Evolutionary conservation across 495 filamentous ascomycete genomes (phyloP).

Genomic region (Tuber brumale): DNA sequence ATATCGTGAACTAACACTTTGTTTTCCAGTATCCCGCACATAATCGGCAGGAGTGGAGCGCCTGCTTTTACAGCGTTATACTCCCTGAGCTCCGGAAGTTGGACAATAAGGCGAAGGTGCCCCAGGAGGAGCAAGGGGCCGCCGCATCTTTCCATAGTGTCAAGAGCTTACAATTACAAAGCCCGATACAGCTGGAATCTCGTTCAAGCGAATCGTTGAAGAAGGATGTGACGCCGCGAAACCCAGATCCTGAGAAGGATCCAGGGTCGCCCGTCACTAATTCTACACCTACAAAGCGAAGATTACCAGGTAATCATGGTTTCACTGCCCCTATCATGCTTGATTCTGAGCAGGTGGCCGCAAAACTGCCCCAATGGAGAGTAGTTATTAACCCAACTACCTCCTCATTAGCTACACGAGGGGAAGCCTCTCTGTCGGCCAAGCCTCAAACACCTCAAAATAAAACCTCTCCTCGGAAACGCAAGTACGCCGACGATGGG

Average conservation of each 20-base stretch:
- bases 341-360: neutral
- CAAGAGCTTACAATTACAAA: slow-evolving; percentile 3
- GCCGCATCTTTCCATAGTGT: neutral
- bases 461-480: neutral
- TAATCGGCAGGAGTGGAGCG: slow-evolving; percentile 16
- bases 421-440: neutral
- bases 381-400: neutral
- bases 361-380: slow-evolving; percentile 2
- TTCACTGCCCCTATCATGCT: neutral
- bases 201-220: neutral
- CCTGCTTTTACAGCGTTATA: slow-evolving; percentile 15
- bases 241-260: neutral
- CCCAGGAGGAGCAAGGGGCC: neutral
- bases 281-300: neutral
- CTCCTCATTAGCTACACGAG: neutral
- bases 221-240: neutral
- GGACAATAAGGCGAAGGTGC: neutral
- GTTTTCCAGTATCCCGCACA: slow-evolving; percentile 18
- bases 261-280: neutral
- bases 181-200: slow-evolving; percentile 1
- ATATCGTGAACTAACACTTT: neutral
- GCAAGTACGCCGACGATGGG: neutral
- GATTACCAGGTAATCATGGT: neutral
- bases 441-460: neutral
- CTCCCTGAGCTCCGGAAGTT: slow-evolving; percentile 18